Conservation (phyloP, 1,284 basidiomycete species). For the Ceratorhiza oryzae-sativae region DNA sequence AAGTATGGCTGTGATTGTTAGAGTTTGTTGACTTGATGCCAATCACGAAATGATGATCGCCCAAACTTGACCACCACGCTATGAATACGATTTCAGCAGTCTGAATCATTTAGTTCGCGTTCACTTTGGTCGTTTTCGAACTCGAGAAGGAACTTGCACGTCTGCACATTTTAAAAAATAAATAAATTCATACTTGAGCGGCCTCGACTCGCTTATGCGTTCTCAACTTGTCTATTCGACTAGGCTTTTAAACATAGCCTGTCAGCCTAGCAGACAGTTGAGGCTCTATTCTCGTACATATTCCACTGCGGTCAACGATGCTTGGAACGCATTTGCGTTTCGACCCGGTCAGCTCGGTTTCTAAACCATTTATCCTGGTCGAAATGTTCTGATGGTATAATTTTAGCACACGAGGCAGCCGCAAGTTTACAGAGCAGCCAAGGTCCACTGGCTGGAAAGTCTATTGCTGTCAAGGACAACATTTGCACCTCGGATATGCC, state of each 20-base stretch:
- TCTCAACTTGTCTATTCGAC: background rate
- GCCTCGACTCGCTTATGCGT: conserved; percentile 14
- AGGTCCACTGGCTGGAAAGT: conserved; percentile 16
- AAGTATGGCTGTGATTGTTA: background rate
- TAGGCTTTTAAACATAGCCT: background rate
- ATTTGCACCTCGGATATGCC: conserved; percentile 74
- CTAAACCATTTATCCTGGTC: background rate
- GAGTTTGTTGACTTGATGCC: background rate
- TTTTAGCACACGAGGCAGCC: background rate
- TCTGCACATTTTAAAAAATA: no score
- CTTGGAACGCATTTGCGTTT: conserved; percentile 30
- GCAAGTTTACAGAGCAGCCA: background rate
- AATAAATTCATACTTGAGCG: no score
- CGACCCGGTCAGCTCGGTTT: conserved; percentile 11
- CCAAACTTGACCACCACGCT: conserved; percentile 10
- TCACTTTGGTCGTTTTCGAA: background rate
- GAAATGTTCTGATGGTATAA: background rate
- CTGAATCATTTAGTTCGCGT: background rate
- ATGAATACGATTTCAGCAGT: conserved; percentile 1
- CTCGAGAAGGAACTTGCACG: background rate
- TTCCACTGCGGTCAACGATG: conserved; percentile 10
- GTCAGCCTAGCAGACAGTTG: background rate
- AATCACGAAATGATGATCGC: background rate
- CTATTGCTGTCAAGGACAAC: conserved; percentile 84
- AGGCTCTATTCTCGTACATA: background rate